Base-by-base conservation (phyloP, 768 basidiomycete species). In the Termitomyces sp. region DNA sequence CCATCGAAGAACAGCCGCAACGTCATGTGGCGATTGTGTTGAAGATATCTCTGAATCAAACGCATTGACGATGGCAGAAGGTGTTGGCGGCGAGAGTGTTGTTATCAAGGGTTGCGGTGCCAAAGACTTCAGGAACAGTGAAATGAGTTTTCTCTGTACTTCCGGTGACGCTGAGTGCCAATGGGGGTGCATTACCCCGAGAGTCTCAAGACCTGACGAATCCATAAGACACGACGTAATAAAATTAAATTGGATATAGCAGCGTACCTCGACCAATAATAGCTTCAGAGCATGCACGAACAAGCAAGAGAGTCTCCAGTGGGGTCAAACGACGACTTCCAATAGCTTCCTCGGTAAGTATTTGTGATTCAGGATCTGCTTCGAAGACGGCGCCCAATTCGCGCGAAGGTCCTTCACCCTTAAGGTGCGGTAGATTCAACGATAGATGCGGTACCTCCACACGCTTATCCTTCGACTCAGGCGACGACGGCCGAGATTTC, bases 141-240 rank as follows among this genome's bases (percentile, higher is more conserved):
- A 87, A 53, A 91, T 82, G 31, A 92, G 82, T 55, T 66, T 73
- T 53, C 73, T 83, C 67, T 92, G 90, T n/a, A 79, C 69, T 10
- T 82, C 79, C 7, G 82, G 81, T 6, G 87, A 89, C 9, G 89
- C 77, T 38, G 89, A 85, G 66, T 87, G 77, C 89, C 88, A 92
- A 66, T 91, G 86, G 5, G 91, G 88, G 62, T 88, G 87, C 88
- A 92, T 92, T 43, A 92, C 76, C 18, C 90, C 91, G 43, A 89
- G 83, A 3, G 86, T 84, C 66, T 91, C 88, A 48, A 91, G 75
- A n/a, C 89, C 89, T 91, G 56, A 12, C 57, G 53, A 39, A 57
- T 60, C 38, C 33, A 43, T 57, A 29, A 62, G 18, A 41, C 20
- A 18, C 25, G 32, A 57, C 23, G 53, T 52, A 47, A 63, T 22